phyloP scores from a whole-genome alignment of 495 filamentous ascomycete species.

The Pyrenopolyporus hunteri region DNA sequence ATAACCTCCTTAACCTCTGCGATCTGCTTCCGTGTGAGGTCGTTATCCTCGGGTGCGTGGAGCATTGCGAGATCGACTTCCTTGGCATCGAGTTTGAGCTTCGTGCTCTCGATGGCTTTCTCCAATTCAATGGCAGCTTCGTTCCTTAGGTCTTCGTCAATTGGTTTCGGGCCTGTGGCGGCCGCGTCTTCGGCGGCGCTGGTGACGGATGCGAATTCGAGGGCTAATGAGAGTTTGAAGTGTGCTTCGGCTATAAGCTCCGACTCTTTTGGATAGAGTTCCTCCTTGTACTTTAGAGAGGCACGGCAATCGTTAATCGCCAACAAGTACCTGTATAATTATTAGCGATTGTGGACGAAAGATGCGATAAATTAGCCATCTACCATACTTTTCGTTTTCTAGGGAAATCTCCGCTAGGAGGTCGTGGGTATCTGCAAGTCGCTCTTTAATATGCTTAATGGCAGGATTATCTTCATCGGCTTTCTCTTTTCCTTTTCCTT shows the following conservation, averaged over 20 bases:
- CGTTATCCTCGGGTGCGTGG: slow-evolving; percentile 60
- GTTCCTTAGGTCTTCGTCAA: slow-evolving; percentile 72
- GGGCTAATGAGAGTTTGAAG: slow-evolving; percentile 91
- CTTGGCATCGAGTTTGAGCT: slow-evolving; percentile 74
- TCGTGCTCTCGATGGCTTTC: slow-evolving; percentile 79
- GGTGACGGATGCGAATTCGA: slow-evolving; percentile 89
- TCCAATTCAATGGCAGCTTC: slow-evolving; percentile 82
- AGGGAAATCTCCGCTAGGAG: slow-evolving; percentile 92
- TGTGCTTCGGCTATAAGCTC: slow-evolving; percentile 89
- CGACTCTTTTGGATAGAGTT: slow-evolving; percentile 78
- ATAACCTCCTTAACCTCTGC: slow-evolving; percentile 86
- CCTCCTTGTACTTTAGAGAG: slow-evolving; percentile 74
- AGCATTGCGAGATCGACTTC: slow-evolving; percentile 64
- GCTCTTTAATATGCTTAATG: slow-evolving; percentile 73
- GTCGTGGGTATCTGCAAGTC: slow-evolving; percentile 88
- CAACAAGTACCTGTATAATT: slow-evolving; percentile 64
- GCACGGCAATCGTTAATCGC: slow-evolving; percentile 81
- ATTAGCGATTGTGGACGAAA: slow-evolving; percentile 26
- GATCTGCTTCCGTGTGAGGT: slow-evolving; percentile 68
- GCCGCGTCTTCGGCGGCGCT: slow-evolving; percentile 58
- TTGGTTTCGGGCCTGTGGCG: slow-evolving; percentile 43
- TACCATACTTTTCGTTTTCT: slow-evolving; percentile 76
- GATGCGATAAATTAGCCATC: not conserved
- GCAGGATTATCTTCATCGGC: slow-evolving; percentile 52
- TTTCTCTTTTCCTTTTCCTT: slow-evolving; percentile 60